These are phyloP conservation scores for Leishmania lainsoni DNA, from an alignment of 208 protist genomes.

Conservation along the genomic window DNA sequence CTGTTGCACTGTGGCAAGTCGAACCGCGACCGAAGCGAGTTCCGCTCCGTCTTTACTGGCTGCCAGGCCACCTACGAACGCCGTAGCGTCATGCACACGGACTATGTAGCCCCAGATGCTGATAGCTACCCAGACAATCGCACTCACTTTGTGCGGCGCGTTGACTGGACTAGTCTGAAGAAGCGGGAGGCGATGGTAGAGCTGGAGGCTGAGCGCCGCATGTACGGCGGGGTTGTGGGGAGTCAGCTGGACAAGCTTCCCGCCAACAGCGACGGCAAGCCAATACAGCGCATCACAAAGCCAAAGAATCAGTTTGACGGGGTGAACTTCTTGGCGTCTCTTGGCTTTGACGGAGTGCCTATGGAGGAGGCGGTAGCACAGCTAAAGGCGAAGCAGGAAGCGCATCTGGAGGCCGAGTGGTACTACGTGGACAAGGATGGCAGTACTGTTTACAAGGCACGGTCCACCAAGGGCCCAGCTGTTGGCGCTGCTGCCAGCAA, in stretches of 20 bases:
- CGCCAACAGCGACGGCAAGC: conserved; percentile 7
- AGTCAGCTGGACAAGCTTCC: conserved; percentile 24
- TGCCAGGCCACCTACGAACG: conserved; percentile 57
- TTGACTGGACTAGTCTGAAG: conserved; percentile 74
- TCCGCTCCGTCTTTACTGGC: conserved; percentile 82
- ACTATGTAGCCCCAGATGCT: conserved; percentile 63
- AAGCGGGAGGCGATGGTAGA: conserved; percentile 38
- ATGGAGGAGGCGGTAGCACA: conserved; percentile 56
- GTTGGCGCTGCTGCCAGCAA: not conserved
- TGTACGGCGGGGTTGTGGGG: not conserved
- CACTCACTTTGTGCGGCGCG: conserved; percentile 62
- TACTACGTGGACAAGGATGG: conserved; percentile 80
- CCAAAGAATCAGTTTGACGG: conserved; percentile 90
- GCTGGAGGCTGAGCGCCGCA: conserved; percentile 31
- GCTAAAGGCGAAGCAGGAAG: conserved; percentile 56
- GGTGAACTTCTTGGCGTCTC: conserved; percentile 51
- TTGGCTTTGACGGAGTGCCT: conserved; percentile 56
- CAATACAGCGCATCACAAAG: conserved; percentile 55
- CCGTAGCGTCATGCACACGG: conserved; percentile 58
- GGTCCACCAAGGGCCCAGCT: conserved; percentile 21
- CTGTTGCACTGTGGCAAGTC: conserved; percentile 50
- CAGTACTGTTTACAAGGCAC: conserved; percentile 80
- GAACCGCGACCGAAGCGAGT: conserved; percentile 52
- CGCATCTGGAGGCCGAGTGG: conserved; percentile 39
- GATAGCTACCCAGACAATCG: conserved; percentile 59